Percentiles rank a stretch among this genome's conserved stretches.
Conservation (phyloP, 495 filamentous ascomycete species). For the Penicillium pancosmium region DNA sequence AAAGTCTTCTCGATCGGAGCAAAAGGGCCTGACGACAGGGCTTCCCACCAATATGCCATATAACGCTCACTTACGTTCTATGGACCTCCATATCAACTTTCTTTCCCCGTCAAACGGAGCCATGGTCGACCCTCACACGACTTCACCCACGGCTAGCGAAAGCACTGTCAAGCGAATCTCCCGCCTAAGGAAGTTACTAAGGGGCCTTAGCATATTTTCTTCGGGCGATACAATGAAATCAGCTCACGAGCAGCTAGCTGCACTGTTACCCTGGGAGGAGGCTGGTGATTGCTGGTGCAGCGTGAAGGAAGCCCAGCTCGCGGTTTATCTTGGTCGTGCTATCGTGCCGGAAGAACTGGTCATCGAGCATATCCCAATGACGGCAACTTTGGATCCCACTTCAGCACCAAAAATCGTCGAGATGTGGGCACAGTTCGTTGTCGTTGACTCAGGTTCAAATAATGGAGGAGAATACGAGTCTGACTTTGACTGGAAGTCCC, state of each 20-base stretch:
- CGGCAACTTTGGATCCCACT: slow-evolving; percentile 33
- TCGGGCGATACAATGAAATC: not conserved
- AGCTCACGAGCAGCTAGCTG: slow-evolving; percentile 14
- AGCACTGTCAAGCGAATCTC: not conserved
- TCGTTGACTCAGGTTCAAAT: slow-evolving; percentile 15
- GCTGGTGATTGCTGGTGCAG: slow-evolving; percentile 54
- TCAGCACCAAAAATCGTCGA: slow-evolving; percentile 50
- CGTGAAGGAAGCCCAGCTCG: slow-evolving; percentile 44
- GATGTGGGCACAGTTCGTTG: slow-evolving; percentile 44
- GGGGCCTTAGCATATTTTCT: not conserved
- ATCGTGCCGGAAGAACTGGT: slow-evolving; percentile 52
- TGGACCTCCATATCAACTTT: slow-evolving; percentile 39
- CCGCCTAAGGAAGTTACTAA: not conserved
- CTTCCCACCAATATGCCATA: slow-evolving; percentile 2
- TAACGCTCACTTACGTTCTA: not conserved
- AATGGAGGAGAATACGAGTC: not conserved
- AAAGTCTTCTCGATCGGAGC: slow-evolving; percentile 28
- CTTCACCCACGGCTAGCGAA: slow-evolving; percentile 32
- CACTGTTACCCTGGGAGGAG: slow-evolving; percentile 46
- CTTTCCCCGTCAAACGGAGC: slow-evolving; percentile 37
- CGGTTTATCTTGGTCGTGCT: slow-evolving; percentile 32
- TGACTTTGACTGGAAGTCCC: slow-evolving; percentile 3
- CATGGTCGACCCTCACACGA: slow-evolving; percentile 39
- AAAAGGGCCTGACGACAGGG: not conserved
- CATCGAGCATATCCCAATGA: slow-evolving; percentile 48